A percentile compares a stretch with the other conserved stretches of the same genome.
Evolutionary conservation across 1,284 basidiomycete species (phyloP).

Genomic region (Leccinum angustisporum): DNA sequence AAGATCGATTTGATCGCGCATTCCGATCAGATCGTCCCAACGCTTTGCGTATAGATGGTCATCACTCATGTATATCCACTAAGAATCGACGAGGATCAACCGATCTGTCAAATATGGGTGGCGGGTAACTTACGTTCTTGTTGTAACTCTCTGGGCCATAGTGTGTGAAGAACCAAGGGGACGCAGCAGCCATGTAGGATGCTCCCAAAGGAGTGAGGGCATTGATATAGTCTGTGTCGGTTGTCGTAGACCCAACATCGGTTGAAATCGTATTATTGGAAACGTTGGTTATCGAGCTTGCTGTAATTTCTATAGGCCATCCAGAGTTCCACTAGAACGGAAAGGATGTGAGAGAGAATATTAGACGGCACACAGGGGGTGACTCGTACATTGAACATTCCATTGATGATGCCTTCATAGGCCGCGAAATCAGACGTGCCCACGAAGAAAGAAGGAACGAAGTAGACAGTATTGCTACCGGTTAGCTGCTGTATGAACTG

Average conservation of each 20-base stretch:
- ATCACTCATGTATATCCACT: constrained; percentile 67
- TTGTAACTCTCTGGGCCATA: constrained; percentile 65
- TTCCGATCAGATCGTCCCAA: constrained; percentile 69
- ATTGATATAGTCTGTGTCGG: constrained; percentile 48
- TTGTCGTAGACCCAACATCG: constrained; percentile 46
- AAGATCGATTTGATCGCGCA: constrained; percentile 61
- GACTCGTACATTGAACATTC: constrained; percentile 55
- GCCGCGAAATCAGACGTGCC: constrained; percentile 50
- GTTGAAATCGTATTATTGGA: constrained; percentile 33
- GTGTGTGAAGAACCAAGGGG: constrained; percentile 82
- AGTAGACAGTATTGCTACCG: constrained; percentile 51
- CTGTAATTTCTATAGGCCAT: constrained; percentile 60
- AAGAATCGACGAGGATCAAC: constrained; percentile 6
- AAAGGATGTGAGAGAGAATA: constrained; percentile 2
- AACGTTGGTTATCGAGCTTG: constrained; percentile 38
- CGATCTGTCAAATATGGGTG: background rate
- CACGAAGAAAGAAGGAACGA: constrained; percentile 68
- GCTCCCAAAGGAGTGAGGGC: constrained; percentile 36
- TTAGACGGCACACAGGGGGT: background rate
- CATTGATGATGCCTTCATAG: constrained; percentile 53
- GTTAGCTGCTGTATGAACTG: constrained; percentile 54
- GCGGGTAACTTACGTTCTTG: constrained; percentile 65
- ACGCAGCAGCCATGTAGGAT: constrained; percentile 45
- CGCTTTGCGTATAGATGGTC: constrained; percentile 72
- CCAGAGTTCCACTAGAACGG: constrained; percentile 60